A percentile compares a stretch with the other conserved stretches of the same genome.
phyloP scores from a whole-genome alignment of 495 filamentous ascomycete genomes.

The Neurospora tetrasperma region DNA sequence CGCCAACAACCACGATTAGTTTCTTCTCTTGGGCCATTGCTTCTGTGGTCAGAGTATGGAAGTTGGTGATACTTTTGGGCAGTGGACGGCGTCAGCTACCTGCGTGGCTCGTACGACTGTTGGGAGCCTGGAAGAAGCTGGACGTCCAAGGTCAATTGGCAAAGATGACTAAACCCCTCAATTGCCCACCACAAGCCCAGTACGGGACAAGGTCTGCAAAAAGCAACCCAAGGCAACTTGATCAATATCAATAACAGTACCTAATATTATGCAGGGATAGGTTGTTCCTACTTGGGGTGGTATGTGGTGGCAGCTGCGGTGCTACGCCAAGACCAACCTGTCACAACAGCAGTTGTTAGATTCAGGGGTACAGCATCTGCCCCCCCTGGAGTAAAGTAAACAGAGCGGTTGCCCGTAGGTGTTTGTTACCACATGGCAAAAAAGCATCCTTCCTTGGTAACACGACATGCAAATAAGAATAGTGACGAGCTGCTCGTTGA shows the following conservation, averaged over 20 bases:
- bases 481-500: background rate
- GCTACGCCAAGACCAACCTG: background rate
- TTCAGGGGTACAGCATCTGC: background rate
- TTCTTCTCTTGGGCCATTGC: constrained; percentile 16
- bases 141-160: background rate
- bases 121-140: background rate
- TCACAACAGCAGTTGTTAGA: background rate
- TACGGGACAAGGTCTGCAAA: background rate
- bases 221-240: background rate
- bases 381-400: background rate
- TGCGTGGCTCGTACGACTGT: background rate
- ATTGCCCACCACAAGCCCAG: background rate
- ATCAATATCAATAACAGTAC: background rate
- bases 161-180: background rate
- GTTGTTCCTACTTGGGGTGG: background rate
- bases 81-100: background rate
- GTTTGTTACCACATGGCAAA: background rate
- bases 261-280: background rate
- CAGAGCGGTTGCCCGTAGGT: background rate
- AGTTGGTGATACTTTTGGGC: background rate
- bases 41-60: background rate
- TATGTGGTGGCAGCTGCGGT: background rate
- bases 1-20: constrained; percentile 30
- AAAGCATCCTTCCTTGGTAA: background rate
- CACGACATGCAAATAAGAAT: background rate